Base-by-base conservation (phyloP, 1,284 basidiomycete genomes). In the Cyathus olla region DNA sequence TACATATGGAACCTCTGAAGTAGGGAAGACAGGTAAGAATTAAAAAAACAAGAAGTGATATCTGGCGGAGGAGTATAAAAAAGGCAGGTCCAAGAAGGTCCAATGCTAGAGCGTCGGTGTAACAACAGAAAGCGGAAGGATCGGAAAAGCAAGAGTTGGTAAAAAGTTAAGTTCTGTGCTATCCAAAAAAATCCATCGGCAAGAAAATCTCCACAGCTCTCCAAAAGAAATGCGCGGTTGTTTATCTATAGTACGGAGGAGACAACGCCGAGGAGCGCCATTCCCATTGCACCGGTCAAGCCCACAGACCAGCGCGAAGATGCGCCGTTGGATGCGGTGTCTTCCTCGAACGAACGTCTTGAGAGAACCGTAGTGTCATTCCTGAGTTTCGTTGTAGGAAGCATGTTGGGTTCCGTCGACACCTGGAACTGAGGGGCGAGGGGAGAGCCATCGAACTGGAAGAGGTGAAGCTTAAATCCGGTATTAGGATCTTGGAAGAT, bases 401-500 rank as follows among this genome's bases (percentile, higher is more conserved):
- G 79, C 90, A 93, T 92, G 72, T 85, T 88, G 26, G 91, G 90
- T 8, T 84, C 82, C 19, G 78, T 63, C 26, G 88, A 89, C 35
- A 89, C 64, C 60, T 83, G 86, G 83, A 85, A 89, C 76, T 84
- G 75, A 9, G 90, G 91, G 4, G 88, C 81, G 17, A 90, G 72
- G 3, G 89, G 88, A 5, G 84, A 72, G 5, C 91, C 91, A 68
- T 93, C 90, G 63, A 84, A 90, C 55, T 83, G 71, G 82, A 87
- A 90, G 56, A 94, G 66, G 67, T 90, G 89, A 8, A 94, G 83
- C 73, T 91, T 90, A 68, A 74, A 80, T 3, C 90, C 90, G 35
- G 80, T 74, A 11, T 66, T 70, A 1, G 81, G 72, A 66, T 93
- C 91, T 59, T 71, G 64, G 80, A 86, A 88, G 69, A 93, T 90